Percentiles rank a stretch among this genome's conserved stretches.
Evolutionary conservation across 2,329 filamentous ascomycete species (phyloP).

Genomic region (Hansfordia pulvinata): DNA sequence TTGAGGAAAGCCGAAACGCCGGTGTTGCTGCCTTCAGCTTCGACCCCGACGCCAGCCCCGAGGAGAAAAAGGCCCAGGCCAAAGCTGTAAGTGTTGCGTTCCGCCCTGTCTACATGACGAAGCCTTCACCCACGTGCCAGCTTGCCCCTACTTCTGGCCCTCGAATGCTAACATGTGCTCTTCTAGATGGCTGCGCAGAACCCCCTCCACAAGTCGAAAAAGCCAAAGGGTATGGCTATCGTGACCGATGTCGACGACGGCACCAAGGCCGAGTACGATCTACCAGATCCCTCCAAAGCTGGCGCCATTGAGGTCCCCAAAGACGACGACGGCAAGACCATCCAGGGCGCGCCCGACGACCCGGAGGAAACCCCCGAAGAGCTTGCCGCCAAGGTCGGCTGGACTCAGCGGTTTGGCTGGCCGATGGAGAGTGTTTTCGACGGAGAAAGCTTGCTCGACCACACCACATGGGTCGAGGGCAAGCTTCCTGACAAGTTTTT

Average conservation of each 20-base stretch:
- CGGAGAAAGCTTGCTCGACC: slow-evolving; percentile 64
- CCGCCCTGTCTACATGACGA: slow-evolving; percentile 3
- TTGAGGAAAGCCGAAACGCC: slow-evolving; percentile 65
- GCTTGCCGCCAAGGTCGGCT: slow-evolving; percentile 55
- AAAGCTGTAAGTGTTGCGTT: slow-evolving; percentile 46
- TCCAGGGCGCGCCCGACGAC: slow-evolving; percentile 34
- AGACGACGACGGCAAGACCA: slow-evolving; percentile 31
- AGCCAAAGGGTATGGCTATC: slow-evolving; percentile 54
- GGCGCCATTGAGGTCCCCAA: slow-evolving; percentile 46
- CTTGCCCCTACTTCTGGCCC: too few relatives aligned
- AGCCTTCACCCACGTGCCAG: too few relatives aligned
- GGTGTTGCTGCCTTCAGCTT: slow-evolving; percentile 76
- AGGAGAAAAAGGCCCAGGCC: slow-evolving; percentile 73
- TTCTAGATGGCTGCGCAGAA: too few relatives aligned
- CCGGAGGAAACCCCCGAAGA: slow-evolving; percentile 38
- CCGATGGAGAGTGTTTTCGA: slow-evolving; percentile 41
- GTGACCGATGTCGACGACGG: slow-evolving; percentile 71
- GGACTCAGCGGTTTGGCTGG: slow-evolving; percentile 77
- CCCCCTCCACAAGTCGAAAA: too few relatives aligned
- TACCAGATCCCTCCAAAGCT: slow-evolving; percentile 60
- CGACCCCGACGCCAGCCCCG: slow-evolving; percentile 69
- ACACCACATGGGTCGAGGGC: slow-evolving; percentile 75
- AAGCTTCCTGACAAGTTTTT: slow-evolving; percentile 81
- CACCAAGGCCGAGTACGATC: slow-evolving; percentile 55
- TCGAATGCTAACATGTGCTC: too few relatives aligned